Percentiles rank a stretch among this genome's conserved stretches.
Evolutionary conservation across 306 rosid species (phyloP).

Genomic region (Quercus variabilis): DNA sequence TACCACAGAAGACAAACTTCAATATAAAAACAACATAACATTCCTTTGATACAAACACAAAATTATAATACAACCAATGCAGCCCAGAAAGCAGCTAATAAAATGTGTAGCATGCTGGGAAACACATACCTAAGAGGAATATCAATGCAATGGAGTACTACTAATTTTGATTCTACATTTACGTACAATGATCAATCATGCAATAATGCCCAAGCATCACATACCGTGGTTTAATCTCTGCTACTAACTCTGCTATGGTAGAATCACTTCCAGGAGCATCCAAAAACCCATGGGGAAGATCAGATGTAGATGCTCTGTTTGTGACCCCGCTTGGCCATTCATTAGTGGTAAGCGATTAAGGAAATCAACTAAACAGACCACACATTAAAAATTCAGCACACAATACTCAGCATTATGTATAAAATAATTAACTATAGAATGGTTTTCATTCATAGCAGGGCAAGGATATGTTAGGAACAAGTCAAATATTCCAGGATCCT

Average conservation of each 20-base stretch:
- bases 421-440: slow-evolving; percentile 2
- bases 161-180: not conserved
- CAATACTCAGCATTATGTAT: not conserved
- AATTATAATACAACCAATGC: not conserved
- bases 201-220: slow-evolving; percentile 15
- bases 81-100: not conserved
- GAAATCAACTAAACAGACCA: slow-evolving; percentile 28
- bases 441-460: not conserved
- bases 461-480: slow-evolving; percentile 93
- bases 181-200: not conserved
- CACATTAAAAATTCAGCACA: slow-evolving; percentile 17
- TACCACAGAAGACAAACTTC: slow-evolving; percentile 33
- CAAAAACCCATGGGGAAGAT: slow-evolving; percentile 57
- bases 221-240: slow-evolving; percentile 95
- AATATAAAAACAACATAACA: not conserved
- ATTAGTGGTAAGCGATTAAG: slow-evolving; percentile 69
- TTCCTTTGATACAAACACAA: not conserved
- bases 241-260: slow-evolving; percentile 67
- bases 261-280: slow-evolving; percentile 63
- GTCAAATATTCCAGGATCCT: slow-evolving; percentile 79
- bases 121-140: not conserved
- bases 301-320: slow-evolving; percentile 48
- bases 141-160: not conserved
- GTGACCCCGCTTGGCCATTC: slow-evolving; percentile 89
- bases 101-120: not conserved